Conservation (phyloP, 2,329 filamentous ascomycete genomes). For the Ilyonectria destructans region DNA sequence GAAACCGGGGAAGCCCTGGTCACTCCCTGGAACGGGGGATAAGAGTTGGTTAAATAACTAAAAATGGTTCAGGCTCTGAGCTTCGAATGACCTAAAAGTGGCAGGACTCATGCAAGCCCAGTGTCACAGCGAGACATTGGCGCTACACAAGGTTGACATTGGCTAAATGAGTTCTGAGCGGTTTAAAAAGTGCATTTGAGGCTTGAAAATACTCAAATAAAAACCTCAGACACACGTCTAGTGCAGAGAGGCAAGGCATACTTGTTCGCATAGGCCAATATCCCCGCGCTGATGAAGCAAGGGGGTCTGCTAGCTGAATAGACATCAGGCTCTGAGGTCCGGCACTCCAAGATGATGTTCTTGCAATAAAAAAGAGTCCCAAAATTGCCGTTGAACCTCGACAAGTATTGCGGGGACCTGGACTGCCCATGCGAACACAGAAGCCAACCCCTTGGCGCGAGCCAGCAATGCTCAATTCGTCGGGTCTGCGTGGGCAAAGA, state of each 20-base stretch:
- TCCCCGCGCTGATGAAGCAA: background rate
- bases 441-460: conserved; percentile 16
- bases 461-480: conserved; percentile 8
- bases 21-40: too few species aligned
- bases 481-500: conserved; percentile 10
- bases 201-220: background rate
- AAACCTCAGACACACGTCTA: background rate
- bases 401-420: conserved; percentile 9
- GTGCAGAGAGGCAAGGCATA: background rate
- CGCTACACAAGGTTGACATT: too few species aligned
- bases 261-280: background rate
- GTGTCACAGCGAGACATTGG: too few species aligned
- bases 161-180: too few species aligned
- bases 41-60: too few species aligned
- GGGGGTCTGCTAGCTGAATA: background rate
- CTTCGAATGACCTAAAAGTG: too few species aligned
- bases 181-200: background rate
- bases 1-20: too few species aligned
- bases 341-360: background rate
- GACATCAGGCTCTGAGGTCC: background rate
- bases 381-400: background rate
- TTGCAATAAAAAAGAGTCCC: background rate
- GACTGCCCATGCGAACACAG: conserved; percentile 1
- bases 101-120: too few species aligned
- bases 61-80: too few species aligned